Base-by-base conservation (phyloP, 306 rosid species). In the Argentina anserina region DNA sequence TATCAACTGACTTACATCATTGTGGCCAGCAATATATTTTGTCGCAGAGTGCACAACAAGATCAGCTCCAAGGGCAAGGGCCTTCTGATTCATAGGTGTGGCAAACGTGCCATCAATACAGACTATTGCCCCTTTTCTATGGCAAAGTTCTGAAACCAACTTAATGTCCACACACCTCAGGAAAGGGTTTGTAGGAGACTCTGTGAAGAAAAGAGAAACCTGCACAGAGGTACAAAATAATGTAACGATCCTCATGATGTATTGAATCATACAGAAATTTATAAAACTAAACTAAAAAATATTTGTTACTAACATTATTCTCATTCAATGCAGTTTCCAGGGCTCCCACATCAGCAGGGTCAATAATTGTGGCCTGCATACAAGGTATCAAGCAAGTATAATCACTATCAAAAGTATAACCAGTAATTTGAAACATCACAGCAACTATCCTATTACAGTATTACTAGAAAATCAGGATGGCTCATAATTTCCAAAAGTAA, bases 81-180 rank as follows among this genome's bases (percentile, higher is more conserved):
- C 97, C 79, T 93, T 93, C 87, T 91, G 98, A 83, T 93, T 93
- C 74, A 93, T 71, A 73, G 98, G 92, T 18, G 98, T 93, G 36
- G 98, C 98, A 86, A 93, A 93, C 65, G 98, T 93, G 76, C 98
- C 96, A 74, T 93, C 98, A 42, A 93, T 84, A 74, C 97, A 91
- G 67, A 93, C 96, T 88, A 93, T 63, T 39, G 94, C 92, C 71
- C 98, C 97, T 39, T 88, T 81, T 61, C 43, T 84, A 75, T 85
- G 98, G 76, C 98, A 93, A 73, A 93, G 87, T 71, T 93, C 97
- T 42, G 97, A 89, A 81, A 93, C 98, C 75, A 78, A 85, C 87
- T 93, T 86, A 75, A 93, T 87, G 73, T 93, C 97, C 72, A 93
- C 97, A 26, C 98, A 93, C 87, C 98, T 84, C 53, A 93, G 89